Evolutionary conservation across 768 basidiomycete genomes (phyloP).

Genomic region (Trametes elegans): DNA sequence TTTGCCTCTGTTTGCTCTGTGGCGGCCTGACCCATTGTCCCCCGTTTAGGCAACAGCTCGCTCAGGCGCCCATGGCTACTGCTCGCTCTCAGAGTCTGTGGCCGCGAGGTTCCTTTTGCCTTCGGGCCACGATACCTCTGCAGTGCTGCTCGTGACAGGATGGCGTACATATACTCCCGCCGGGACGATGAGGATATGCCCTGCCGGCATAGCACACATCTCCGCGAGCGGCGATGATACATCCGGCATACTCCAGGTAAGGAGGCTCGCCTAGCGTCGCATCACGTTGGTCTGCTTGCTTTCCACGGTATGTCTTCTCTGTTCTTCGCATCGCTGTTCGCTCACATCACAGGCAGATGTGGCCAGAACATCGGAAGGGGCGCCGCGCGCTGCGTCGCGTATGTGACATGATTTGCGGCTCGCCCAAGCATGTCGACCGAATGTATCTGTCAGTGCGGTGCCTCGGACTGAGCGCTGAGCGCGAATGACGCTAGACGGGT

Average conservation of each 20-base stretch:
- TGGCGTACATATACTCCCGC: too few species aligned
- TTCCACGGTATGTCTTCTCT: constrained; percentile 1
- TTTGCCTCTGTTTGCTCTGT: constrained; percentile 22
- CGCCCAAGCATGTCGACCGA: background rate
- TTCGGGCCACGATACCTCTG: too few species aligned
- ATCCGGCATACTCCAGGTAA: background rate
- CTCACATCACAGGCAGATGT: background rate
- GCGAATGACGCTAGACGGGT: background rate
- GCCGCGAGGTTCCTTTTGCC: too few species aligned
- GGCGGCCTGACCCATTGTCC: constrained; percentile 14
- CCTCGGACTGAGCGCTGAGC: too few species aligned
- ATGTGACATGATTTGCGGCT: background rate
- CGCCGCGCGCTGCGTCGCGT: background rate
- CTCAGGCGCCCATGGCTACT: background rate
- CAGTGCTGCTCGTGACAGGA: too few species aligned
- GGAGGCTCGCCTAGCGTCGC: background rate
- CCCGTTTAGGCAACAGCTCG: background rate
- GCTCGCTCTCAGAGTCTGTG: too few species aligned
- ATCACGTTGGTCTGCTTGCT: background rate
- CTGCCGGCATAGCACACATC: too few species aligned
- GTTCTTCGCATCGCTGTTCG: background rate
- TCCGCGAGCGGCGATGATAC: background rate
- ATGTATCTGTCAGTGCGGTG: constrained; percentile 2
- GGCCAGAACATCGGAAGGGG: background rate
- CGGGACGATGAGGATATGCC: too few species aligned